These are phyloP conservation scores for Paecilomyces fulvus DNA, from an alignment of 2,329 filamentous ascomycete genomes.

Conservation along the genomic window DNA sequence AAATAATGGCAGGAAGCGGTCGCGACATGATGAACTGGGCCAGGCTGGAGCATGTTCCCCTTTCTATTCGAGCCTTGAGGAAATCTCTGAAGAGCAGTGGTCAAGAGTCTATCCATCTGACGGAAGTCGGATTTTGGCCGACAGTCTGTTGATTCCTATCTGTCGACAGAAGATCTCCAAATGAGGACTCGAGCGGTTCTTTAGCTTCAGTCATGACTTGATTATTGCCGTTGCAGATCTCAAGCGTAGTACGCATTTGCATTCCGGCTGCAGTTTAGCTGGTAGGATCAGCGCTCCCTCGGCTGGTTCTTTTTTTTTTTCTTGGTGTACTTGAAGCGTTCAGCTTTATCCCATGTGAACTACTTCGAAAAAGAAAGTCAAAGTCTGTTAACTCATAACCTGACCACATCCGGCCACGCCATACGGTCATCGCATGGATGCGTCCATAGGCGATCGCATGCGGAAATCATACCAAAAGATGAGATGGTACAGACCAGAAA, in stretches of 20 bases:
- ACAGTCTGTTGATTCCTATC: not conserved
- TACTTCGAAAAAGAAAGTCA: not conserved
- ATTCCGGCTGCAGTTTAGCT: not conserved
- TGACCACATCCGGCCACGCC: not conserved
- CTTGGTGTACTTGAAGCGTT: not conserved
- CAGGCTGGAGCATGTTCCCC: not conserved
- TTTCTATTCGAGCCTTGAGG: not conserved
- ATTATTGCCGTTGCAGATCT: not conserved
- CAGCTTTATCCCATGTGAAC: not conserved
- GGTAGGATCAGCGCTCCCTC: not conserved
- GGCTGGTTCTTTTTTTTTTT: too few relatives aligned
- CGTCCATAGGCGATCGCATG: not conserved
- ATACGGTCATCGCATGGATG: not conserved
- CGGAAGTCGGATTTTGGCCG: not conserved
- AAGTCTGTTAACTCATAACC: not conserved
- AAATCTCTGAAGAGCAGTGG: not conserved
- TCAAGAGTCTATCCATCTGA: not conserved
- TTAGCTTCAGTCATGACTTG: not conserved
- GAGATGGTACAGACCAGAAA: not conserved
- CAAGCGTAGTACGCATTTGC: not conserved
- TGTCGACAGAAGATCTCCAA: not conserved
- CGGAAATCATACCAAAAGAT: not conserved
- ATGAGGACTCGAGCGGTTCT: not conserved
- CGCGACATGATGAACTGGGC: not conserved
- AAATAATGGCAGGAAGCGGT: not conserved